A percentile compares a stretch with the other conserved stretches of the same genome.
Evolutionary conservation across 2,329 filamentous ascomycete species (phyloP).

Genomic region (Elsinoe batatas): DNA sequence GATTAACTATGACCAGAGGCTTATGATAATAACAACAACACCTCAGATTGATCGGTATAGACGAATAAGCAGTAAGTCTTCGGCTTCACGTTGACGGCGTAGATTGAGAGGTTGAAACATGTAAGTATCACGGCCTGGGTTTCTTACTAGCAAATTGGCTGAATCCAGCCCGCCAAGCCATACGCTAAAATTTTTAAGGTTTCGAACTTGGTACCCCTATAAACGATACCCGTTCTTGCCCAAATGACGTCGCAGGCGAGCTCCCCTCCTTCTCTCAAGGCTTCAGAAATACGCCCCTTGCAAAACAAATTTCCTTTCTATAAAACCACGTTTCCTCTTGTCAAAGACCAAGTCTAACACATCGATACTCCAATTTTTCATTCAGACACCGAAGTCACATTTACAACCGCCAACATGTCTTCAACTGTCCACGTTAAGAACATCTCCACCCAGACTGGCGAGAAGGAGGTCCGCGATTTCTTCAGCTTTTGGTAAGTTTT

Average conservation of each 20-base stretch:
- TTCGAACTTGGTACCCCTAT: no score
- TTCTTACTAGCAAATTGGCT: no score
- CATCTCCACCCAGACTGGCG: conserved; percentile 70
- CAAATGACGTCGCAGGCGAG: not conserved
- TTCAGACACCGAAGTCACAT: not conserved
- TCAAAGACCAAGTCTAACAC: not conserved
- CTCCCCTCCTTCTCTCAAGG: conserved; percentile 1
- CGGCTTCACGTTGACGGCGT: no score
- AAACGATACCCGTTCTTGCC: no score
- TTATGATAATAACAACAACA: no score
- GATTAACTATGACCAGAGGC: no score
- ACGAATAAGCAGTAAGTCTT: no score
- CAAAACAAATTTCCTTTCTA: not conserved
- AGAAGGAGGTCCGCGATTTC: conserved; percentile 91
- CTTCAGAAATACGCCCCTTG: conserved; percentile 5
- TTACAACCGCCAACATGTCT: conserved; percentile 31
- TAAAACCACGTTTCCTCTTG: not conserved
- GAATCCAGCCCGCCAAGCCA: no score
- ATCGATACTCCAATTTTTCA: not conserved
- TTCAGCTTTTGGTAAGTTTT: conserved; percentile 79
- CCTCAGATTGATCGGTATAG: no score
- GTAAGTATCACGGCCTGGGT: no score
- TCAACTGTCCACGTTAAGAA: conserved; percentile 80
- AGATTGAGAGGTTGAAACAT: no score
- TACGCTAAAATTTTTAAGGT: no score